These are phyloP conservation scores for Cymbidium sinense DNA, from an alignment of 106 monocot species.

Conservation along the genomic window DNA sequence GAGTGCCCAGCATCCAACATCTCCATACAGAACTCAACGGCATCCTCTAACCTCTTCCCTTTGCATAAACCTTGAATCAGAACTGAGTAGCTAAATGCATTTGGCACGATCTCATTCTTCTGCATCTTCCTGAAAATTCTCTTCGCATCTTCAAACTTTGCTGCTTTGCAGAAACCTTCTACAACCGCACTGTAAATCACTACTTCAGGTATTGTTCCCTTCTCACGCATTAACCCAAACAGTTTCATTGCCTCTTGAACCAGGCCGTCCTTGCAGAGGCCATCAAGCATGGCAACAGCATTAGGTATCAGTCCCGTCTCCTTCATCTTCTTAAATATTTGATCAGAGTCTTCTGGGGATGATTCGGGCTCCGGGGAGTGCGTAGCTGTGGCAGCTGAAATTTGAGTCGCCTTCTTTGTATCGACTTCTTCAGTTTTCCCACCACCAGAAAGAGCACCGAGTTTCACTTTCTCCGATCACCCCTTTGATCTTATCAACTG, in stretches of 20 bases:
- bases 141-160: slow-evolving; percentile 73
- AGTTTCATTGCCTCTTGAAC: slow-evolving; percentile 96
- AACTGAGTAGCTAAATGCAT: slow-evolving; percentile 70
- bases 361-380: slow-evolving; percentile 7
- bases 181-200: slow-evolving; percentile 93
- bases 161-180: slow-evolving; percentile 80
- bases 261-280: slow-evolving; percentile 83
- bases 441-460: slow-evolving; percentile 6
- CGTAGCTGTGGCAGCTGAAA: not conserved
- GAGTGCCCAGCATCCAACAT: slow-evolving; percentile 73
- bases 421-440: slow-evolving; percentile 9
- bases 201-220: slow-evolving; percentile 81
- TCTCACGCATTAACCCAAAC: slow-evolving; percentile 91
- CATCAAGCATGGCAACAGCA: slow-evolving; percentile 96
- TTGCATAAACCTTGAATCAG: slow-evolving; percentile 66
- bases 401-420: not conserved
- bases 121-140: slow-evolving; percentile 91
- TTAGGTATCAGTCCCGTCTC: slow-evolving; percentile 90
- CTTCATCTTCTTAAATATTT: slow-evolving; percentile 91
- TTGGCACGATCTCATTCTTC: slow-evolving; percentile 73
- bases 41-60: slow-evolving; percentile 59
- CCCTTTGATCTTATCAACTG: slow-evolving; percentile 11
- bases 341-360: slow-evolving; percentile 58
- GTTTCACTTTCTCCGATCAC: slow-evolving; percentile 19
- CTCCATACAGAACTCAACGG: slow-evolving; percentile 62